Percentiles rank a stretch among this genome's conserved stretches.
phyloP scores from a whole-genome alignment of 805 yeast genomes.

The Zygosaccharomyces rouxii region DNA sequence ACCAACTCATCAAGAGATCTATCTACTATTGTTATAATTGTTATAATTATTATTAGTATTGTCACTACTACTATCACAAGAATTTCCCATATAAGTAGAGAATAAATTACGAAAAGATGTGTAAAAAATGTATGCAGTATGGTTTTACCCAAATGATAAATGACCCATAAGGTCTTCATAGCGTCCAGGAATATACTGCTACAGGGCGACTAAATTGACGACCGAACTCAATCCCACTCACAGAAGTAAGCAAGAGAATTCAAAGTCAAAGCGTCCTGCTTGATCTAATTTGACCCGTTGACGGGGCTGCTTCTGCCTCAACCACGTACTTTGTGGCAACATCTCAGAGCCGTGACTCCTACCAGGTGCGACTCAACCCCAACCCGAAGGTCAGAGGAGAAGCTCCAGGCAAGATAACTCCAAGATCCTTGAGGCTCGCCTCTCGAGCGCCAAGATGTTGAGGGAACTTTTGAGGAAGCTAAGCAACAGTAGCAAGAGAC shows the following conservation, averaged over 20 bases:
- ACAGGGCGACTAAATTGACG: conserved; percentile 49
- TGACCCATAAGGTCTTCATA: conserved; percentile 87
- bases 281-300: conserved; percentile 82
- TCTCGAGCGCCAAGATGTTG: conserved; percentile 72
- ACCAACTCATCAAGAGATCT: background rate
- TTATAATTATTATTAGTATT: background rate
- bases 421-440: conserved; percentile 43
- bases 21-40: background rate
- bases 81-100: background rate
- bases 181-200: conserved; percentile 99
- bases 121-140: conserved; percentile 82
- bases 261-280: conserved; percentile 45
- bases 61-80: background rate
- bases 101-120: background rate
- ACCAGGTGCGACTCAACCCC: conserved; percentile 32
- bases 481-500: conserved; percentile 35
- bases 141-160: conserved; percentile 99
- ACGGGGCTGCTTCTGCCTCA: conserved; percentile 91
- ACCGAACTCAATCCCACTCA: conserved; percentile 56
- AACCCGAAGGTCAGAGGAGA: conserved; percentile 36
- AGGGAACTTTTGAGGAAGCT: conserved; percentile 22
- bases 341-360: conserved; percentile 10
- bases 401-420: conserved; percentile 16
- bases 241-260: conserved; percentile 35
- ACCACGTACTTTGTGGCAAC: conserved; percentile 31